Evolutionary conservation across 805 yeast genomes (phyloP), one percentile per base, ranked within the genome.

Genomic region (Starmera quercuum): DNA sequence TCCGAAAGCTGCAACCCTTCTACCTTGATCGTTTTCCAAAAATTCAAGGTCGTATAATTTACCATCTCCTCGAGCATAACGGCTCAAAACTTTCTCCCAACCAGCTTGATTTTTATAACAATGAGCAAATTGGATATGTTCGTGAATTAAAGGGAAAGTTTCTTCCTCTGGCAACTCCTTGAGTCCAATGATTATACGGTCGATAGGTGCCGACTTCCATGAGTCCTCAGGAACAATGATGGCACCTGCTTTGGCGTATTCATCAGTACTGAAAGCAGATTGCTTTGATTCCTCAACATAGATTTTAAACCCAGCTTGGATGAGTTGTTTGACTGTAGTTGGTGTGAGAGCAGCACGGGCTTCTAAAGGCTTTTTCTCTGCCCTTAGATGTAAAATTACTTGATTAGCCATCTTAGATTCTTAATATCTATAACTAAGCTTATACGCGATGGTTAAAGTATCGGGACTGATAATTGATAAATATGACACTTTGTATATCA

Each of bases 1-100:
- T n/a, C 99, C 99, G 57, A 92, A 92, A 7, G 98, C 98, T 29
- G 99, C 99, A 20, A 92, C 99, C 64, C 99, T 83, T 70, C 98
- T 83, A 23, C 97, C 97, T 53, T 75, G 78, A 49, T 83, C 96
- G 58, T 92, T 86, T 59, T 84, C 94, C 58, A 92, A 68, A 56
- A 92, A 92, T 65, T 92, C 99, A 46, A 92, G 68, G 58, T 92
- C 99, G 58, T 92, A 92, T 46, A 92, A 72, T 11, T 75, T 71
- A 48, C 98, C 97, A 38, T 83, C 75, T 32, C 99, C 99, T 26
- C 73, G 79, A 33, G 94, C 94, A 68, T 87, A 92, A 60, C 99
- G 76, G 38, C 70, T 56, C 49, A 92, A 64, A 12, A 92, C 97
- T 39, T 86, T 84, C 58, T 85, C 65, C 99, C 99, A 92, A 33